Base-by-base conservation (phyloP, 371 early-diverging fungal species). In the Syncephalastrum racemosum region DNA sequence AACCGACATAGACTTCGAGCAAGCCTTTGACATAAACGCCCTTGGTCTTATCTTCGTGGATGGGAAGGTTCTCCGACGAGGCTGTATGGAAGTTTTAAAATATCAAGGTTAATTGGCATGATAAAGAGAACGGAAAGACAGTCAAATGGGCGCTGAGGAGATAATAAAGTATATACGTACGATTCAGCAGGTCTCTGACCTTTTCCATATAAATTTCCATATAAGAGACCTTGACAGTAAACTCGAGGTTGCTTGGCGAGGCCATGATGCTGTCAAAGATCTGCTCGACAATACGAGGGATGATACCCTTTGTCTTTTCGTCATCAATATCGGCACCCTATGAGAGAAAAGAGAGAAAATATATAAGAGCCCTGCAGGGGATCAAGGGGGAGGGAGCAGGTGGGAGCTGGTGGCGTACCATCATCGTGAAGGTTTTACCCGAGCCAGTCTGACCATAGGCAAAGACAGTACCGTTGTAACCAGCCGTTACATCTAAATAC, bases 151-250 rank as follows among this genome's bases (percentile, higher is more conserved):
- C 4, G 6, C 27, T 7, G 7, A n/a, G n/a, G n/a, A n/a, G 3
- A 0, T 27, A 50, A 7, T 10, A 27, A 5, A 22, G 52, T 10
- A 46, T 22, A 25, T 24, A 80, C 73, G 74, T 79, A 82, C 91
- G 94, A 68, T 90, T 90, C 56, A 99, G 79, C 66, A 99, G 76
- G 83, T 98, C 99, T 51, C 93, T 82, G 53, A 99, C 92, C 67
- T 90, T 92, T 68, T 99, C 99, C 94, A 99, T 99, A 82, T 99
- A 99, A 59, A 99, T 96, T 82, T 99, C 99, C 90, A 98, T 91
- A 78, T 86, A 96, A 10, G 93, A 92, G 16, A 92, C 88, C 67
- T 90, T 90, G 62, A 96, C 94, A 40, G 92, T 92, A 68, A 94
- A 93, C 71, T 94, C 93, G 58, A 93, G 80, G 44, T 88, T 90